Evolutionary conservation across 148 eudicot genomes (phyloP), one percentile per base, ranked within the genome.

Genomic region (Nyssa sinensis): DNA sequence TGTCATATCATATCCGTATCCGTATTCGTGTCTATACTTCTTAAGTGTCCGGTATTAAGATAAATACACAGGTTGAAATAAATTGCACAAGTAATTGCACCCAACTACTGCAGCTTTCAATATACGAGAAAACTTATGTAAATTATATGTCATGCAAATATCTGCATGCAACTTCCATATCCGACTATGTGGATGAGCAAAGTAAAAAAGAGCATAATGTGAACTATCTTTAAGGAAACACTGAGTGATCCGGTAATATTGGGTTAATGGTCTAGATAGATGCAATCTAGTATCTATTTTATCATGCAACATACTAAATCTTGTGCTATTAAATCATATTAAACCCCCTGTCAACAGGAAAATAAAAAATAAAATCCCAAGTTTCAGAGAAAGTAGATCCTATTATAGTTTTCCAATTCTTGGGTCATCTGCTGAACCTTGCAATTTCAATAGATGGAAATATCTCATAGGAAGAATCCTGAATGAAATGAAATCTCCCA

Each of bases 361-460:
- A 31, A n/a, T n/a, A n/a, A 66, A 28, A 4, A 23, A 31, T 51
- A 6, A 1, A 44, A 53, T 16, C 17, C 16, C 3, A 41, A 41
- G 12, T 57, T 23, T 23, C 23, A 13, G 30, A 70, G 31, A 29
- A 32, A 53, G 73, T 11, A 69, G 21, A 53, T n/a, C 44, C 35
- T 19, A 19, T 29, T 4, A 28, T 7, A 12, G 25, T 47, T 3
- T 25, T 27, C 12, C 27, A 5, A n/a, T 64, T n/a, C n/a, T n/a
- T 34, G 68, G 47, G 7, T 24, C 69, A 66, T 64, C 35, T 64
- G 33, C 30, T 66, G 28, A 66, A 35, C 69, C 69, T 33, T 35
- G 30, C 21, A 7, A 27, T 51, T 19, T 51, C 14, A 69, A 69
- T 69, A 27, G 32, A 44, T n/a, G 23, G 7, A 41, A 3, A 17